These are phyloP conservation scores for Pneumocystis wakefieldiae DNA, from an alignment of 1,139 yeast genomes.

Conservation along the genomic window DNA sequence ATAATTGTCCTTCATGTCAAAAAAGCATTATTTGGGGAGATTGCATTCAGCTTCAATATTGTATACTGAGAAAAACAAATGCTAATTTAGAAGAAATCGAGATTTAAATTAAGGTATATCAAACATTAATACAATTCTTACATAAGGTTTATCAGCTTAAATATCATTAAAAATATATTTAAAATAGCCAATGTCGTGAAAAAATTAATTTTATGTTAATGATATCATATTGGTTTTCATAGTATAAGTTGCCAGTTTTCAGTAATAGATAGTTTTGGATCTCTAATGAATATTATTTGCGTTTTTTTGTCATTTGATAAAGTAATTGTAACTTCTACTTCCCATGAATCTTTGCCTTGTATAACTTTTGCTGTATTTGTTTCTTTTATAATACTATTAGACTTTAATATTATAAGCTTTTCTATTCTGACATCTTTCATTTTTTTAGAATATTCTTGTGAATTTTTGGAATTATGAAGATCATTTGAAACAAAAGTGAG, in stretches of 20 bases:
- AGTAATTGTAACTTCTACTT: conserved; percentile 20
- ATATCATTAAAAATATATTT: neutral
- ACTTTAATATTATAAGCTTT: conserved; percentile 43
- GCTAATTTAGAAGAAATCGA: neutral
- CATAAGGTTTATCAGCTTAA: neutral
- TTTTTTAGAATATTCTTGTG: conserved; percentile 19
- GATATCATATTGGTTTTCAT: neutral
- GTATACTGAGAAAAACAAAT: neutral
- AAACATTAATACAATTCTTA: neutral
- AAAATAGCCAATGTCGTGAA: neutral
- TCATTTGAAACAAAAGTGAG: conserved; percentile 13
- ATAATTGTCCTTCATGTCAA: neutral
- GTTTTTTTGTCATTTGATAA: conserved; percentile 11
- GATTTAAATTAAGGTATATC: neutral
- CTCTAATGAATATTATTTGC: conserved; percentile 30
- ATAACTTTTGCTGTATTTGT: conserved; percentile 16
- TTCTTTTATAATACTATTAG: conserved; percentile 17
- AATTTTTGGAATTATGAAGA: conserved; percentile 14
- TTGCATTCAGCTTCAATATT: neutral
- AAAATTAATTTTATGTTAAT: neutral
- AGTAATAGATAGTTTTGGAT: conserved; percentile 39
- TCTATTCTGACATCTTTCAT: conserved; percentile 35
- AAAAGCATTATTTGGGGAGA: neutral
- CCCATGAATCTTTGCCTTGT: conserved; percentile 29
- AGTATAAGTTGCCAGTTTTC: conserved; percentile 31